Conservation (phyloP, 768 basidiomycete species). For the Heimioporus sp. region DNA sequence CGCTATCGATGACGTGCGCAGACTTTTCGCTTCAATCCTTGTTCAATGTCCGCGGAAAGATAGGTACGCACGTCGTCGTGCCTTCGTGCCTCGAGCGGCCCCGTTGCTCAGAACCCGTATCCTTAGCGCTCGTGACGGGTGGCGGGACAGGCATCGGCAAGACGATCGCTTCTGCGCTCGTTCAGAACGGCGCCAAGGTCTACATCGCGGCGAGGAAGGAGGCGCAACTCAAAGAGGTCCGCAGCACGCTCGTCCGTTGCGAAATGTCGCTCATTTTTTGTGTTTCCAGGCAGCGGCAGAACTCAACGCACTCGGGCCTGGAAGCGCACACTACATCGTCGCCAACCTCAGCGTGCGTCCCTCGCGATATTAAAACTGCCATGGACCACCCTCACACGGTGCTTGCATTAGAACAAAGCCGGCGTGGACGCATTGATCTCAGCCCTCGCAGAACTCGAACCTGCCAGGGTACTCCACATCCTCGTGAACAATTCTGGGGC, state of each 20-base stretch:
- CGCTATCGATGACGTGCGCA: slow-evolving; percentile 3
- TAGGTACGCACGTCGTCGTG: slow-evolving; percentile 39
- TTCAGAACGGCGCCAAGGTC: slow-evolving; percentile 83
- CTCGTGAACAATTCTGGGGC: slow-evolving; percentile 84
- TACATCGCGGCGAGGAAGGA: slow-evolving; percentile 90
- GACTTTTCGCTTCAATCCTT: slow-evolving; percentile 55
- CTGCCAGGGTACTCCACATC: slow-evolving; percentile 62
- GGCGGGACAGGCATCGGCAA: slow-evolving; percentile 83
- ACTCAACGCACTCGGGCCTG: slow-evolving; percentile 58
- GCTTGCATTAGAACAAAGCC: slow-evolving; percentile 56
- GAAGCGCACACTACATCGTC: slow-evolving; percentile 68
- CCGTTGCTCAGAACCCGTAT: neutral
- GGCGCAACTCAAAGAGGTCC: slow-evolving; percentile 69
- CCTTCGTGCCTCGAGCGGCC: neutral
- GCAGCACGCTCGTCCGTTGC: slow-evolving; percentile 37
- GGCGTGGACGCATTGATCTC: slow-evolving; percentile 73
- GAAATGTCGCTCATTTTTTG: neutral
- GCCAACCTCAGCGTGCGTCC: slow-evolving; percentile 68
- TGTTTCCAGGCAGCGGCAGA: slow-evolving; percentile 46
- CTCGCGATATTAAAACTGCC: neutral
- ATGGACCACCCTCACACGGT: neutral
- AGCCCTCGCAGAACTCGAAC: slow-evolving; percentile 66
- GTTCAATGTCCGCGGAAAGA: slow-evolving; percentile 68
- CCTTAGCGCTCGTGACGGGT: slow-evolving; percentile 77
- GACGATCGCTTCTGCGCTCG: slow-evolving; percentile 81